Percentiles rank a stretch among this genome's conserved stretches.
Evolutionary conservation across 2,329 filamentous ascomycete genomes (phyloP).

Genomic region (Fonsecaea nubica): DNA sequence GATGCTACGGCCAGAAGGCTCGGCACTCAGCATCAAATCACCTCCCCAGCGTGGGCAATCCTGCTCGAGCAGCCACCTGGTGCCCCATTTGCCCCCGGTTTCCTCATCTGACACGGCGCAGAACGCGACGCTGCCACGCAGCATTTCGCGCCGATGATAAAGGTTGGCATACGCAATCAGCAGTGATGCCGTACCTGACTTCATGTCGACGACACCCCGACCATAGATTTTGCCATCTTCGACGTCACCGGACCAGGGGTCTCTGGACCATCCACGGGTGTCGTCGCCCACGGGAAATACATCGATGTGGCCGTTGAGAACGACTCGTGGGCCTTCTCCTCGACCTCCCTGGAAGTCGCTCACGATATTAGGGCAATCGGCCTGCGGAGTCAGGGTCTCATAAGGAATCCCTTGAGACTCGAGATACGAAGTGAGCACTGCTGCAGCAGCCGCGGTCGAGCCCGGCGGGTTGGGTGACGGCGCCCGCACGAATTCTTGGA

Average conservation of each 20-base stretch:
- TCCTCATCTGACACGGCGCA: constrained; percentile 52
- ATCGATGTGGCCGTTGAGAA: constrained; percentile 54
- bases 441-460: constrained; percentile 46
- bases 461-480: constrained; percentile 51
- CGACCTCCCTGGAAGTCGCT: constrained; percentile 41
- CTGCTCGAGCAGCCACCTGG: constrained; percentile 46
- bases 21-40: constrained; percentile 50
- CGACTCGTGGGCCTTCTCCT: constrained; percentile 41
- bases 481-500: constrained; percentile 46
- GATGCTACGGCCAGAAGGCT: constrained; percentile 50
- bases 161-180: constrained; percentile 50
- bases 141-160: constrained; percentile 35
- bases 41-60: constrained; percentile 45
- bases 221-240: constrained; percentile 47
- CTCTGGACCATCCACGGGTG: constrained; percentile 43
- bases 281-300: constrained; percentile 48
- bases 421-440: constrained; percentile 45
- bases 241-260: constrained; percentile 49
- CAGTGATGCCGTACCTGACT: constrained; percentile 51
- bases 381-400: constrained; percentile 43
- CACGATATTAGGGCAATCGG: constrained; percentile 46
- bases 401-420: constrained; percentile 37
- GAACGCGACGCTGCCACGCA: constrained; percentile 40
- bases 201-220: constrained; percentile 53
- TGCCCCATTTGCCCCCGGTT: constrained; percentile 49